These are phyloP conservation scores for Cinnamomum chago DNA, from an alignment of 164 flowering plant species.

Conservation along the genomic window DNA sequence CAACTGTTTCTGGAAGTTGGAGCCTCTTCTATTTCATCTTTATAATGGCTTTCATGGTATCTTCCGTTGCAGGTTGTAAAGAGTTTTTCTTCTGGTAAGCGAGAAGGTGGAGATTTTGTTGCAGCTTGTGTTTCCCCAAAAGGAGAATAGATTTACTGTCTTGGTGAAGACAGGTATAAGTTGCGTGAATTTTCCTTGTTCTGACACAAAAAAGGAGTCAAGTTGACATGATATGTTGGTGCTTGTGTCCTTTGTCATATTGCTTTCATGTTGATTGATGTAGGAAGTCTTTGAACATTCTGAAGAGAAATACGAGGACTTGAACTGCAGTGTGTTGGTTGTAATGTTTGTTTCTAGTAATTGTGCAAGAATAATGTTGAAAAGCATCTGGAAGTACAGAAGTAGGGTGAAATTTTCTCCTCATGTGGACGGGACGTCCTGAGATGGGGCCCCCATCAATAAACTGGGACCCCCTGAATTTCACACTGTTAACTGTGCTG, in stretches of 20 bases:
- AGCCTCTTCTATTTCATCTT: background rate
- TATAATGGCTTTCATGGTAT: conserved; percentile 4
- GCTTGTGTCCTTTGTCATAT: background rate
- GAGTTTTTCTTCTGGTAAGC: conserved; percentile 99
- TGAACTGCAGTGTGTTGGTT: background rate
- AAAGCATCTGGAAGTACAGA: background rate
- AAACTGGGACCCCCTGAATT: too few relatives aligned
- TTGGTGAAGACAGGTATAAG: conserved; percentile 88
- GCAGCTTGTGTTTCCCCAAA: conserved; percentile 96
- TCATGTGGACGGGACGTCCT: too few relatives aligned
- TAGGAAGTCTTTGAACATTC: background rate
- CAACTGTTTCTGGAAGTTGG: background rate
- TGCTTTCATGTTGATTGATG: background rate
- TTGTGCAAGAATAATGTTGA: background rate
- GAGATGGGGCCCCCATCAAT: too few relatives aligned
- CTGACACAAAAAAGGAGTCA: background rate
- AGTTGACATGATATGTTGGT: background rate
- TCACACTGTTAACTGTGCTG: too few relatives aligned
- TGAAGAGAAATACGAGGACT: background rate
- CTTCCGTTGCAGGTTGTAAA: conserved; percentile 68
- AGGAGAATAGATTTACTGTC: conserved; percentile 97
- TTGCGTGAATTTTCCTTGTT: too few relatives aligned
- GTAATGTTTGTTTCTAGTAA: background rate
- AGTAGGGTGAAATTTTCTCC: too few relatives aligned
- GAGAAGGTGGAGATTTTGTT: conserved; percentile 98